Percentiles rank a stretch among this genome's conserved stretches.
Evolutionary conservation across 495 filamentous ascomycete species (phyloP).

Genomic region (Xeromyces bisporus): DNA sequence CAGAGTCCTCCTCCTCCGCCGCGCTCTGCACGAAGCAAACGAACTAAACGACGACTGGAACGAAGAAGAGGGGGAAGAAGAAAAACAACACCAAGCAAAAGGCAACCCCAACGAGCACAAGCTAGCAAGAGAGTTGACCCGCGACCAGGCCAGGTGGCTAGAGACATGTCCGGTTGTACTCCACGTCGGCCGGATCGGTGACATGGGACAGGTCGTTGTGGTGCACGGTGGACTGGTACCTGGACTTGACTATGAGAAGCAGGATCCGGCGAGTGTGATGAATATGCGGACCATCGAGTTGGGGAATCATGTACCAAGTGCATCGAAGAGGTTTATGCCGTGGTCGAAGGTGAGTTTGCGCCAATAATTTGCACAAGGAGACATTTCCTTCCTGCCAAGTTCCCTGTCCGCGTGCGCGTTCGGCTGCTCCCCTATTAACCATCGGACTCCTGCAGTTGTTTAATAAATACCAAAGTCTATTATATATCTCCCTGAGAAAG

Average conservation of each 20-base stretch:
- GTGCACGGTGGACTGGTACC: constrained; percentile 79
- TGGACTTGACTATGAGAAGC: constrained; percentile 46
- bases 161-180: constrained; percentile 58
- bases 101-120: constrained; percentile 19
- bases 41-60: constrained; percentile 4
- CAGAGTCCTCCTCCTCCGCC: constrained; percentile 42
- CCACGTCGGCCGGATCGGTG: constrained; percentile 39
- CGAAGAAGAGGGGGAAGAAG: constrained; percentile 6
- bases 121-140: constrained; percentile 34
- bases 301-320: constrained; percentile 42
- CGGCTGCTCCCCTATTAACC: not conserved
- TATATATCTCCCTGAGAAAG: constrained; percentile 10
- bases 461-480: constrained; percentile 36
- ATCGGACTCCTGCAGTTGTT: constrained; percentile 22
- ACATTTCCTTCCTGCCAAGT: not conserved
- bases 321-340: constrained; percentile 35
- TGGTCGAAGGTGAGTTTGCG: constrained; percentile 46
- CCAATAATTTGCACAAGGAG: no score
- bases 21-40: constrained; percentile 18
- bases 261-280: constrained; percentile 73
- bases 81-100: constrained; percentile 6
- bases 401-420: not conserved
- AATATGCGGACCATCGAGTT: constrained; percentile 72
- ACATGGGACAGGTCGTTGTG: constrained; percentile 45
- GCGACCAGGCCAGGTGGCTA: constrained; percentile 56